Conservation (phyloP, 176 grass and related monocot genomes). For the Triticum turgidum region DNA sequence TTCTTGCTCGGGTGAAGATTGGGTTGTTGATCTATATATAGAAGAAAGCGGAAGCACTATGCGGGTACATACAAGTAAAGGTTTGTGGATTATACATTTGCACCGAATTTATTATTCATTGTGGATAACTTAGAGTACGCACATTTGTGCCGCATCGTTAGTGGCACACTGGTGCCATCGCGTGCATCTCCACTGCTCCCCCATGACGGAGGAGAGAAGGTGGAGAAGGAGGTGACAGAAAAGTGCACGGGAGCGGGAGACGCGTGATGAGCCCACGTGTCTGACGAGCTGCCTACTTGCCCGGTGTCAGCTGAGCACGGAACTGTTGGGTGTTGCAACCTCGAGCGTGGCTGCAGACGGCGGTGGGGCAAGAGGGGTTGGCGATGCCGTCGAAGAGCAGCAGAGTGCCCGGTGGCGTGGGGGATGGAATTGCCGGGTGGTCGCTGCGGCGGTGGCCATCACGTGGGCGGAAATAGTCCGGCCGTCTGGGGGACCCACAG, state of each 20-base stretch:
- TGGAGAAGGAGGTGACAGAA: not conserved
- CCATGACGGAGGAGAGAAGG: not conserved
- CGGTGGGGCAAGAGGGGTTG: not conserved
- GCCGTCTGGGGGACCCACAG: no score
- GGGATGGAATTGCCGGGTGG: not conserved
- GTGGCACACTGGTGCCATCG: no score
- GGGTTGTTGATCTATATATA: no score
- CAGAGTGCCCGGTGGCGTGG: not conserved
- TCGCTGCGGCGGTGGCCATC: not conserved
- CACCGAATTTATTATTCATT: no score
- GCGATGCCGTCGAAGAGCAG: slow-evolving; percentile 2
- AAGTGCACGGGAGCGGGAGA: not conserved
- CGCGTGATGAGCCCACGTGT: not conserved
- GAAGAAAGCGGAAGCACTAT: no score
- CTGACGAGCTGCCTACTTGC: not conserved
- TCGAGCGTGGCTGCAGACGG: not conserved
- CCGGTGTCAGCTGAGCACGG: not conserved
- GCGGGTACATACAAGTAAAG: no score
- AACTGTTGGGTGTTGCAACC: not conserved
- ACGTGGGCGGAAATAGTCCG: not conserved
- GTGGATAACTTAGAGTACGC: no score
- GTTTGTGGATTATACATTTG: no score
- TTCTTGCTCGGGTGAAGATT: no score
- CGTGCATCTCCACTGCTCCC: no score
- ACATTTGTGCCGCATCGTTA: no score